Percentiles rank a stretch among this genome's conserved stretches.
Evolutionary conservation across 495 filamentous ascomycete genomes (phyloP).

Genomic region (Podospora pseudocomata): DNA sequence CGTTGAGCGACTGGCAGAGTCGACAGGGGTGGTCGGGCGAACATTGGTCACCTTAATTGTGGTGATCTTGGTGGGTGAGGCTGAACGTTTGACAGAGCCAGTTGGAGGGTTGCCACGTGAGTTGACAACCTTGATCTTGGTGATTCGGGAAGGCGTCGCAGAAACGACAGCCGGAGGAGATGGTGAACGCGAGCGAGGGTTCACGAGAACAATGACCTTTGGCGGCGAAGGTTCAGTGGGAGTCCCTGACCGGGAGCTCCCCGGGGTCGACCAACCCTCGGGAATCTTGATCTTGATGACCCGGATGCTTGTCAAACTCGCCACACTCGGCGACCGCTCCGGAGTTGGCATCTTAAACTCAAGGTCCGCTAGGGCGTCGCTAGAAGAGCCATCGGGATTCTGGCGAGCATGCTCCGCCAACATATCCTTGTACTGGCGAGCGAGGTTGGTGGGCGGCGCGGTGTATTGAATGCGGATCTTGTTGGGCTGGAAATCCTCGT

Average conservation of each 20-base stretch:
- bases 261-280: neutral
- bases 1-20: neutral
- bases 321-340: constrained; percentile 5
- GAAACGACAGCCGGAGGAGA: neutral
- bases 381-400: neutral
- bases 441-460: neutral
- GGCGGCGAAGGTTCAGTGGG: neutral
- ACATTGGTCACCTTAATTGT: neutral
- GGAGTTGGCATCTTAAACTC: constrained; percentile 2
- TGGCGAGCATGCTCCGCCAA: neutral
- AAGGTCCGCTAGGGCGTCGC: neutral
- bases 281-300: constrained; percentile 26
- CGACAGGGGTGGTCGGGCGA: neutral
- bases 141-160: neutral
- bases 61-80: neutral
- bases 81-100: neutral
- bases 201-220: constrained; percentile 13
- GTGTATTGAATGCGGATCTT: constrained; percentile 25
- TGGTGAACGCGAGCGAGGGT: constrained; percentile 9
- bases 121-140: neutral
- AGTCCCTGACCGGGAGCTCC: neutral
- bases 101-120: neutral
- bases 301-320: neutral
- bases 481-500: constrained; percentile 15
- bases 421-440: neutral